These are phyloP conservation scores for Arthrocladium fulminans DNA, from an alignment of 2,329 filamentous ascomycete species.

Conservation along the genomic window DNA sequence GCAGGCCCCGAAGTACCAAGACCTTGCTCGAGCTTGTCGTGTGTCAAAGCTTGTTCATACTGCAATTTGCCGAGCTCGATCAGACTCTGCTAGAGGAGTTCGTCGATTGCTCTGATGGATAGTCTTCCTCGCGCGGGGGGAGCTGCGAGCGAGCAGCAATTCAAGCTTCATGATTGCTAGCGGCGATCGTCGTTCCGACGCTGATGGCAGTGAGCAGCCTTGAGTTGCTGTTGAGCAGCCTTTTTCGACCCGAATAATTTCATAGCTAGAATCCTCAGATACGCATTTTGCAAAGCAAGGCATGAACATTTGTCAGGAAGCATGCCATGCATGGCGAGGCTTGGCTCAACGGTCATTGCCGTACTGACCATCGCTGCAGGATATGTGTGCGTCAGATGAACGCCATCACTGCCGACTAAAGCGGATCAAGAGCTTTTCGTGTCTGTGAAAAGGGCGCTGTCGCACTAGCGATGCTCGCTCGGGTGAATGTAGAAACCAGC, in stretches of 20 bases:
- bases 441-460: not conserved
- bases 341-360: slow-evolving; percentile 12
- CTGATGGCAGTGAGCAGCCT: slow-evolving; percentile 2
- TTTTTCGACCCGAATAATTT: slow-evolving; percentile 22
- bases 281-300: slow-evolving; percentile 19
- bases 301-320: slow-evolving; percentile 1
- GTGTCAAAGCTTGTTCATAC: slow-evolving; percentile 1
- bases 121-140: not conserved
- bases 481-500: slow-evolving; percentile 15
- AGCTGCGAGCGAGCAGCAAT: slow-evolving; percentile 5
- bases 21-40: slow-evolving; percentile 1
- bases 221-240: slow-evolving; percentile 10
- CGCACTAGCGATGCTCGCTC: not conserved
- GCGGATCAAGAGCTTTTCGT: not conserved
- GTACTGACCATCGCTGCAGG: slow-evolving; percentile 17
- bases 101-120: not conserved
- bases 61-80: not conserved
- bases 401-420: slow-evolving; percentile 10
- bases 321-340: slow-evolving; percentile 4
- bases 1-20: slow-evolving; percentile 11
- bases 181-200: slow-evolving; percentile 9
- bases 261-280: slow-evolving; percentile 16
- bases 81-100: not conserved
- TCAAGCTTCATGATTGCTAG: slow-evolving; percentile 14
- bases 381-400: slow-evolving; percentile 10